Base-by-base conservation (phyloP, 75 land plant species). In the Pinus tabuliformis region DNA sequence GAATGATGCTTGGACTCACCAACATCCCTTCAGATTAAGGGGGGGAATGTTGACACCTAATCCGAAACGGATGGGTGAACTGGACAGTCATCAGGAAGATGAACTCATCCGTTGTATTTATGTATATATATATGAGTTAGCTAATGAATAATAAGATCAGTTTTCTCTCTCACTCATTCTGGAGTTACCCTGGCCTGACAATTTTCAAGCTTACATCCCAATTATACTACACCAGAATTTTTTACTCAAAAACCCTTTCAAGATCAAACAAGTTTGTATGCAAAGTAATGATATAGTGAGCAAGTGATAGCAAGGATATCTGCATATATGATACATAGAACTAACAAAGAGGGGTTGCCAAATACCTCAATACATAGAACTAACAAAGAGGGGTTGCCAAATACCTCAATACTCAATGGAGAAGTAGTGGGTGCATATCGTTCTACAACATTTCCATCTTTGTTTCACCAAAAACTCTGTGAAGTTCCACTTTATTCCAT, bases 401-500 rank as follows among this genome's bases (percentile, higher is more conserved):
- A 36, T 4, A 80, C 92, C 94, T 90, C 95, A n/a, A 92, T 80
- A 68, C 83, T 88, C 58, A 82, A 80, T 52, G 96, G 96, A 56
- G 89, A 75, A 11, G 96, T 95, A 6, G 91, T 93, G 1, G 98
- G 98, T 20, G 90, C 90, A 79, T 89, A 95, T n/a, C 96, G 91
- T 3, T 86, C 87, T 11, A 93, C 92, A 56, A 95, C 98, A 26
- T 89, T 77, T 3, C 98, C 98, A 11, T 89, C 86, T 72, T 87
- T 87, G 73, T 89, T 89, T 89, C 42, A 91, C 87, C 75, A 95
- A 73, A 73, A 95, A 95, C 85, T 95, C 93, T 62, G 87, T 62
- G 74, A 95, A 95, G 64, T 95, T 95, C 98, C 96, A 93, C 82
- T 91, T 93, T 39, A 95, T 93, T 59, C 61, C 64, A 56, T 89